These are phyloP conservation scores for Tardiomyces blankii DNA, from an alignment of 1,139 yeast species.

Conservation along the genomic window DNA sequence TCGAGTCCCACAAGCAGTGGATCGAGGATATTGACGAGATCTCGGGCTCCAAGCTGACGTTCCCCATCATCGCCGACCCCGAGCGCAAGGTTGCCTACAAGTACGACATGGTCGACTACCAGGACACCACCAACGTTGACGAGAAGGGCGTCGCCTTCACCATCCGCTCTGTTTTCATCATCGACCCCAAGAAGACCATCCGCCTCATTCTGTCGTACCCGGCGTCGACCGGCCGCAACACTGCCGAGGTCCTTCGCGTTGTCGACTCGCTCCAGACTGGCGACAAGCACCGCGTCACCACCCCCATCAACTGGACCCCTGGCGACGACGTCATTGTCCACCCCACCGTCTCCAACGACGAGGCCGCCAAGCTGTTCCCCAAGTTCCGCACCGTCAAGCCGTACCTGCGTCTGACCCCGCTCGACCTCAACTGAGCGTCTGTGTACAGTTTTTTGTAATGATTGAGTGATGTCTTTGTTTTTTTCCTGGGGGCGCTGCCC, in stretches of 20 bases:
- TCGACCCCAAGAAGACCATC: conserved; percentile 68
- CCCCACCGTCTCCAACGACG: conserved; percentile 58
- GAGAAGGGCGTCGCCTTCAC: conserved; percentile 53
- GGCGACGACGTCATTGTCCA: conserved; percentile 83
- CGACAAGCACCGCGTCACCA: conserved; percentile 60
- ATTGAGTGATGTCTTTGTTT: no score
- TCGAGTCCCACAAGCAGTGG: conserved; percentile 68
- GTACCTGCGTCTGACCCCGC: conserved; percentile 53
- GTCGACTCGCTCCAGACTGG: conserved; percentile 71
- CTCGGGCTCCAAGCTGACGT: conserved; percentile 51
- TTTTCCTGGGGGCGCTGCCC: no score
- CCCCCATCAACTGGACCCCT: conserved; percentile 81
- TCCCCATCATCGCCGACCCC: conserved; percentile 78
- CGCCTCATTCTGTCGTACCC: conserved; percentile 71
- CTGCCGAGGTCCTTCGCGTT: conserved; percentile 76
- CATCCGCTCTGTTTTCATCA: conserved; percentile 71
- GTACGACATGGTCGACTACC: conserved; percentile 72
- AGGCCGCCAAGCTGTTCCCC: conserved; percentile 64
- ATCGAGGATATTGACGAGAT: conserved; percentile 74
- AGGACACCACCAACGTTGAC: conserved; percentile 50
- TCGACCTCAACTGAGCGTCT: conserved; percentile 12
- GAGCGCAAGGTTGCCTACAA: conserved; percentile 53
- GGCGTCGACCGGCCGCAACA: conserved; percentile 79
- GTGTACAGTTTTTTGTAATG: not conserved
- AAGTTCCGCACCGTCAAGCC: conserved; percentile 70